Conservation (phyloP, 2,329 filamentous ascomycete species). For the Rugonectria rugulosa region DNA sequence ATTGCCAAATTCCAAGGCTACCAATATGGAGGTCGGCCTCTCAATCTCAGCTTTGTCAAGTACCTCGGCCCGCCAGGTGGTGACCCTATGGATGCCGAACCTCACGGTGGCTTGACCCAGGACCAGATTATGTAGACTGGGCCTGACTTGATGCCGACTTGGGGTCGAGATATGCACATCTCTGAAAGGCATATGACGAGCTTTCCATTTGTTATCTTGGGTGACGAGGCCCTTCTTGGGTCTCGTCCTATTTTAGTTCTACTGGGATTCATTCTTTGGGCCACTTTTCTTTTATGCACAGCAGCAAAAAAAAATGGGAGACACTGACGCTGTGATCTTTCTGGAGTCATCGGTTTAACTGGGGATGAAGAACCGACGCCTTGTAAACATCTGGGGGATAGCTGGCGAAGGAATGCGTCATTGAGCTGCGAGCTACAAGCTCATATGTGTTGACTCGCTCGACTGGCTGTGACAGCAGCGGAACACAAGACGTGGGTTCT, state of each 20-base stretch:
- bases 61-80: slow-evolving; percentile 76
- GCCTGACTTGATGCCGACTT: slow-evolving; percentile 16
- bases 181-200: slow-evolving; percentile 18
- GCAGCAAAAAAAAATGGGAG: slow-evolving; percentile 35
- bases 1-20: slow-evolving; percentile 98
- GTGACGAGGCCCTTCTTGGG: slow-evolving; percentile 9
- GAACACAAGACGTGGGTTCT: slow-evolving; percentile 26
- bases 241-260: slow-evolving; percentile 27
- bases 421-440: slow-evolving; percentile 28
- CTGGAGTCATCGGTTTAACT: slow-evolving; percentile 31
- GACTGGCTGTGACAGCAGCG: slow-evolving; percentile 27
- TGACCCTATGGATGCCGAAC: slow-evolving; percentile 85
- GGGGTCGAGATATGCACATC: slow-evolving; percentile 12
- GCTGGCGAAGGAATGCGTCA: slow-evolving; percentile 25
- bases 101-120: slow-evolving; percentile 82
- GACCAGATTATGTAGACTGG: slow-evolving; percentile 89
- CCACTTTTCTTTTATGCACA: slow-evolving; percentile 27
- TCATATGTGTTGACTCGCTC: slow-evolving; percentile 19
- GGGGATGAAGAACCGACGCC: slow-evolving; percentile 31
- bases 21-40: slow-evolving; percentile 93
- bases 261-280: slow-evolving; percentile 31
- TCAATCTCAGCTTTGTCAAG: slow-evolving; percentile 93
- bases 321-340: slow-evolving; percentile 30
- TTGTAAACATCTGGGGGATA: slow-evolving; percentile 33
- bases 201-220: slow-evolving; percentile 17